Percentiles rank a stretch among this genome's conserved stretches.
Evolutionary conservation across 768 basidiomycete species (phyloP).

Genomic region (Collybiopsis confluens): DNA sequence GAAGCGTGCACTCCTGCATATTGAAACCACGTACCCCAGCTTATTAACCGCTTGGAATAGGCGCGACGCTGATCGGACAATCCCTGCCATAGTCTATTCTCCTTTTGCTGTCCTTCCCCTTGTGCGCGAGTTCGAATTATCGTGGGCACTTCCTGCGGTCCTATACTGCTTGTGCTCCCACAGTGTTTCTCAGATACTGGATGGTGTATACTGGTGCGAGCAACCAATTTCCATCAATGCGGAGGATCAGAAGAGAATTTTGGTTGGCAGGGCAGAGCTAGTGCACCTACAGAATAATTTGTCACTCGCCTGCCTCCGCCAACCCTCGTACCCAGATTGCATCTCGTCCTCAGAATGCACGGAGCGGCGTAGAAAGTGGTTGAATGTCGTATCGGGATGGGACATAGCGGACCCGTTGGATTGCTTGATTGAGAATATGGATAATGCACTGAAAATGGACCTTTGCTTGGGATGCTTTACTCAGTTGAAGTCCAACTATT

Average conservation of each 20-base stretch:
- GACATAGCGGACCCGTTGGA: constrained; percentile 28
- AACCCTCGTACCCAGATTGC: constrained; percentile 14
- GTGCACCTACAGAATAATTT: constrained; percentile 3
- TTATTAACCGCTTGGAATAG: constrained; percentile 28
- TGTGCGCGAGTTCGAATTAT: constrained; percentile 29
- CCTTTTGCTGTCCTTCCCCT: constrained; percentile 33
- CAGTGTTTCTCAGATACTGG: constrained; percentile 32
- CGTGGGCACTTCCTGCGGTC: constrained; percentile 31
- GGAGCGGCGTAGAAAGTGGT: constrained; percentile 15
- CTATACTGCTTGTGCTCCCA: constrained; percentile 34
- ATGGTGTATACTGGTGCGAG: constrained; percentile 26
- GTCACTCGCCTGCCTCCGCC: constrained; percentile 13
- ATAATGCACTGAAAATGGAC: constrained; percentile 15
- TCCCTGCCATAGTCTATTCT: constrained; percentile 32
- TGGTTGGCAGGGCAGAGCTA: constrained; percentile 22
- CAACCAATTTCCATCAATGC: constrained; percentile 16
- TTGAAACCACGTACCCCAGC: constrained; percentile 31
- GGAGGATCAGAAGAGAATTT: constrained; percentile 24
- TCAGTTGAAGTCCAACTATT: constrained; percentile 16
- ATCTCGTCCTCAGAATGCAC: constrained; percentile 15
- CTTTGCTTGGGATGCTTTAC: constrained; percentile 21
- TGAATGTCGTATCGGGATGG: constrained; percentile 20
- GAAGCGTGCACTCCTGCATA: constrained; percentile 28
- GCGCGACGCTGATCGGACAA: constrained; percentile 30
- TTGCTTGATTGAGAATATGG: constrained; percentile 25